A percentile compares a stretch with the other conserved stretches of the same genome.
phyloP scores from a whole-genome alignment of 805 yeast genomes.

The Hanseniaspora valbyensis region DNA sequence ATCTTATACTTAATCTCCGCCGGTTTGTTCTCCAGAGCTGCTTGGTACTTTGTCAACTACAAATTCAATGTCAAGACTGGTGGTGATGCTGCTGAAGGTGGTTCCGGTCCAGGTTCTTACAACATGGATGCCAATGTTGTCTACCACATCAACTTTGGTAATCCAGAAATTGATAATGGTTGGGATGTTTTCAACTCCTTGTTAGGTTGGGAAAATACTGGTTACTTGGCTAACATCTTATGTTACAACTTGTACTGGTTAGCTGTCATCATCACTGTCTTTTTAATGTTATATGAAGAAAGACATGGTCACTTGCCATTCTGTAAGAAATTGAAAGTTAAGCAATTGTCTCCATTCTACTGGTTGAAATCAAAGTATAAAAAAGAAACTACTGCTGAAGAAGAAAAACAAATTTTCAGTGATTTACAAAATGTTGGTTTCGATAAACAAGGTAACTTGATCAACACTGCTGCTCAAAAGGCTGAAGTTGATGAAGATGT shows the following conservation, averaged over 20 bases:
- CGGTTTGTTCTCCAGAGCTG: constrained; percentile 85
- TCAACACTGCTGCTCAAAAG: not conserved
- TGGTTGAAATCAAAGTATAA: constrained; percentile 59
- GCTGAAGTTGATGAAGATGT: not conserved
- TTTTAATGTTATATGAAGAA: constrained; percentile 71
- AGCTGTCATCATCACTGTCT: constrained; percentile 42
- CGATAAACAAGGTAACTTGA: constrained; percentile 29
- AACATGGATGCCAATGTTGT: constrained; percentile 57
- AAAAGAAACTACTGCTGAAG: constrained; percentile 41
- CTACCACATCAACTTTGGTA: constrained; percentile 97
- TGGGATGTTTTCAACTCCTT: constrained; percentile 95
- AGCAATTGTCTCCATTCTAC: constrained; percentile 60
- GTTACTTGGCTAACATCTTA: constrained; percentile 83
- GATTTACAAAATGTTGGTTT: constrained; percentile 33
- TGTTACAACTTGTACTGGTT: constrained; percentile 88
- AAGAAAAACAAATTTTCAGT: constrained; percentile 43
- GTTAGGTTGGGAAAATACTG: constrained; percentile 95
- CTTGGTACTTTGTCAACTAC: constrained; percentile 78
- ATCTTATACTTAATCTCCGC: constrained; percentile 82
- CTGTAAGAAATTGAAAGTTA: constrained; percentile 37
- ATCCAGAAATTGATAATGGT: constrained; percentile 82
- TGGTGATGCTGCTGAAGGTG: constrained; percentile 89
- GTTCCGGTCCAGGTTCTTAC: constrained; percentile 92
- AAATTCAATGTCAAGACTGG: constrained; percentile 58
- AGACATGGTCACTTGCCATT: constrained; percentile 71